These are phyloP conservation scores for Mortierella sp. DNA, from an alignment of 371 early-diverging fungal species.

Conservation along the genomic window DNA sequence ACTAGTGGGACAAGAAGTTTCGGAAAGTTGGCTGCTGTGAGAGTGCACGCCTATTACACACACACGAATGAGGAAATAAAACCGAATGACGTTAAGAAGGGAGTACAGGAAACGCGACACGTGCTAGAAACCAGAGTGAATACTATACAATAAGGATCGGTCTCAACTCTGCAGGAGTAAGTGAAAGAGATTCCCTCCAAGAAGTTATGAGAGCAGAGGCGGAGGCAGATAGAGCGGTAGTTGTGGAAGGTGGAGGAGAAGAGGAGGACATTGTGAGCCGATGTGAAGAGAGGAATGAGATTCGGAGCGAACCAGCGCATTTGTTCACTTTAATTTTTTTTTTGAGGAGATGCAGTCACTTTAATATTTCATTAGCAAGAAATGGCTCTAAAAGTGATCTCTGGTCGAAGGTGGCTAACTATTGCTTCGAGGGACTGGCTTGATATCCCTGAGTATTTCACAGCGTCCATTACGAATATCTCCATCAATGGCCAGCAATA, in stretches of 20 bases:
- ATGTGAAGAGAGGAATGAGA: neutral
- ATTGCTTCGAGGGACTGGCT: constrained; percentile 8
- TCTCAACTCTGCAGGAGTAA: constrained; percentile 31
- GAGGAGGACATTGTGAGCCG: constrained; percentile 4
- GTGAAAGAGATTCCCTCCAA: constrained; percentile 42
- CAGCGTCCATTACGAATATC: constrained; percentile 22
- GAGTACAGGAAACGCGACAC: neutral
- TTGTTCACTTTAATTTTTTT: no score
- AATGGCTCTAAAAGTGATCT: constrained; percentile 14
- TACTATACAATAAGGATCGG: constrained; percentile 43
- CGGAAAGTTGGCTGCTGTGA: constrained; percentile 41
- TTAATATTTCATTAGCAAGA: neutral
- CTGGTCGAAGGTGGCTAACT: constrained; percentile 7
- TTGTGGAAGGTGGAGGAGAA: constrained; percentile 5
- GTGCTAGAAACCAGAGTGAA: neutral
- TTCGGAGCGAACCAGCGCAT: neutral
- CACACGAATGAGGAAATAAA: neutral
- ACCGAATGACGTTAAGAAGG: neutral
- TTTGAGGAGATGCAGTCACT: neutral
- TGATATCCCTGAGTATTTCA: constrained; percentile 21
- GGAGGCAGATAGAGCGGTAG: constrained; percentile 6
- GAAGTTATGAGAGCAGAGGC: constrained; percentile 30
- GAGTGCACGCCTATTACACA: constrained; percentile 31
- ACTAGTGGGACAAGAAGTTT: constrained; percentile 45
- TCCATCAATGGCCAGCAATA: constrained; percentile 19